Base-by-base conservation (phyloP, 441 rosid species). In the Kokia cookei region DNA sequence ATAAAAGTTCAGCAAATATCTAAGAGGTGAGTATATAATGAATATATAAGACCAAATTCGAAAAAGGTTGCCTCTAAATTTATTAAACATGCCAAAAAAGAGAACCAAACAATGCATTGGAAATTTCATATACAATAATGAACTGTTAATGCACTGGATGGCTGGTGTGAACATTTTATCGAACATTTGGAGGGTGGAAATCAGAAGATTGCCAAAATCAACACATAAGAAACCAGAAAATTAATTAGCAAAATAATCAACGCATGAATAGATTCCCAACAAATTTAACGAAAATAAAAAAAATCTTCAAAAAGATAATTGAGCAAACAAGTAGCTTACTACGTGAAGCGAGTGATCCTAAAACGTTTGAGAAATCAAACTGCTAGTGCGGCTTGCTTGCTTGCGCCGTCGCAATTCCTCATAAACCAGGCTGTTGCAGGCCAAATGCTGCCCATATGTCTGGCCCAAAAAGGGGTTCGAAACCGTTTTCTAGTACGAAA, bases 151-250 rank as follows among this genome's bases (percentile, higher is more conserved):
- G 48, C 26, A 53, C 17, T 4, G 26, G 29, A 69, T 29, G 11
- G 11, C 17, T 35, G 15, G 8, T 12, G 43, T 15, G 40, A 11
- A 80, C 72, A 71, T 82, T 81, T 67, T 50, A 55, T 84, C 85
- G 72, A 82, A 75, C 82, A 75, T 4, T 59, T 79, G 58, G 85
- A 72, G 71, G 26, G 79, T 82, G 4, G 2, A 48, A 47, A 42
- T 4, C 37, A 63, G 24, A n/a, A 13, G 2, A 60, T 14, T 2
- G 13, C 4, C 12, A 53, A 35, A 5, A n/a, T 1, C 2, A 7
- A 2, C 8, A 43, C 7, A 54, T 47, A 5, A 24, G 8, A 48
- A 47, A 27, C 19, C 27, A 63, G 42, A 19, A 7, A 11, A 11
- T n/a, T 57, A 2, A 70, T 8, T 2, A 14, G 9, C 11, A 61